Conservation (phyloP, 805 yeast species). For the Lipomyces sp. region DNA sequence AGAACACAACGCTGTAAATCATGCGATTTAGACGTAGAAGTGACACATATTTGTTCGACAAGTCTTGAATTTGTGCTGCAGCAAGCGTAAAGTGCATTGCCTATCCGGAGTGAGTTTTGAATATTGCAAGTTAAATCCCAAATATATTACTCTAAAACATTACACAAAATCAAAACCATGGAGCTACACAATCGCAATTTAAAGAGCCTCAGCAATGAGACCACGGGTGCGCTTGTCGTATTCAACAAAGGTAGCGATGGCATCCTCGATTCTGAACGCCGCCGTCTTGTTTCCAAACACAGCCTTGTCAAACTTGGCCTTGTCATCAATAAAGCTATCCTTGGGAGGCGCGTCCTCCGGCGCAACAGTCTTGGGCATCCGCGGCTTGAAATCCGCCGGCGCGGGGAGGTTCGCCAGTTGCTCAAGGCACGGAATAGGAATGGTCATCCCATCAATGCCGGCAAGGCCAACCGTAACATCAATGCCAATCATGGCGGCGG, state of each 20-base stretch:
- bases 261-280: conserved; percentile 18
- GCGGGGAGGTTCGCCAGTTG: conserved; percentile 32
- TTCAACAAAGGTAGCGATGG: conserved; percentile 23
- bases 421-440: conserved; percentile 36
- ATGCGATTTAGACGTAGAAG: too few species aligned
- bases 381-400: conserved; percentile 30
- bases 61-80: too few species aligned
- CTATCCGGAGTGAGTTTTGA: too few species aligned
- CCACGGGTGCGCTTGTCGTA: conserved; percentile 23
- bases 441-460: conserved; percentile 42
- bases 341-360: conserved; percentile 20
- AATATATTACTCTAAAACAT: too few species aligned
- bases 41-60: too few species aligned
- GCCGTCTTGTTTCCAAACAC: conserved; percentile 18
- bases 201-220: conserved; percentile 7
- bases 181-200: too few species aligned
- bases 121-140: too few species aligned
- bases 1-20: too few species aligned
- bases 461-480: conserved; percentile 35
- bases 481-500: conserved; percentile 41
- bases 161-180: too few species aligned
- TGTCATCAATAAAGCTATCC: conserved; percentile 12
- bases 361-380: conserved; percentile 16
- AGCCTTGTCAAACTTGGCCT: conserved; percentile 19
- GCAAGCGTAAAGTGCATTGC: too few species aligned